Conservation (phyloP, 768 basidiomycete species). For the Kwoniella mangroviensis region DNA sequence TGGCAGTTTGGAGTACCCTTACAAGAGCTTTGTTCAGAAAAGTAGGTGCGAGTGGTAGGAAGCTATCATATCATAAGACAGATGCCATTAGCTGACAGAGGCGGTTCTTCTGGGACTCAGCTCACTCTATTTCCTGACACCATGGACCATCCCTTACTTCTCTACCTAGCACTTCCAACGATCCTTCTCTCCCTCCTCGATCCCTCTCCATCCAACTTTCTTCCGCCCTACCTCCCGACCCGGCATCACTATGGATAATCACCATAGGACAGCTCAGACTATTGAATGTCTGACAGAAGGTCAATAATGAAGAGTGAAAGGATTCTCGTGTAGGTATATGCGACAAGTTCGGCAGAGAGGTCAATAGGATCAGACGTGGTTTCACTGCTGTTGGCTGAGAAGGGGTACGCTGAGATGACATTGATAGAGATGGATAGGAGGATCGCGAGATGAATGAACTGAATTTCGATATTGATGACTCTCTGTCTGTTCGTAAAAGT, state of each 20-base stretch:
- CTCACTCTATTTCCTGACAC: slow-evolving; percentile 79
- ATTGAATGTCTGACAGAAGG: slow-evolving; percentile 61
- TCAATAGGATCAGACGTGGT: slow-evolving; percentile 75
- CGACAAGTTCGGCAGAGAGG: slow-evolving; percentile 88
- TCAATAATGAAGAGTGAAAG: slow-evolving; percentile 73
- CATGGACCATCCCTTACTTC: slow-evolving; percentile 73
- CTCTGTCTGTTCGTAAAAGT: slow-evolving; percentile 50
- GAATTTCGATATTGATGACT: slow-evolving; percentile 67
- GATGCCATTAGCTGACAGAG: background rate
- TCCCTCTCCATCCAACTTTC: slow-evolving; percentile 63
- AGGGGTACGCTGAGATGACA: slow-evolving; percentile 30
- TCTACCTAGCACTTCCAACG: slow-evolving; percentile 69
- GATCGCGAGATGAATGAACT: slow-evolving; percentile 71
- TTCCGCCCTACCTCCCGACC: slow-evolving; percentile 70
- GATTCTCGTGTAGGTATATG: slow-evolving; percentile 70
- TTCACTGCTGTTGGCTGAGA: slow-evolving; percentile 11
- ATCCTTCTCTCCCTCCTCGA: slow-evolving; percentile 61
- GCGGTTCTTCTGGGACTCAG: background rate
- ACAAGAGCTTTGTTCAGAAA: slow-evolving; percentile 79
- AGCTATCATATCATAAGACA: slow-evolving; percentile 63
- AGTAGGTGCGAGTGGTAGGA: slow-evolving; percentile 89
- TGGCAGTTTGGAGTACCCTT: slow-evolving; percentile 64
- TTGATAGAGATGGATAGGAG: slow-evolving; percentile 41
- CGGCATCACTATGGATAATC: slow-evolving; percentile 80
- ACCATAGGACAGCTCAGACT: slow-evolving; percentile 68